Percentiles rank a stretch among this genome's conserved stretches.
Evolutionary conservation across 2,329 filamentous ascomycete species (phyloP).

Genomic region (Basipetospora chlamydospora): DNA sequence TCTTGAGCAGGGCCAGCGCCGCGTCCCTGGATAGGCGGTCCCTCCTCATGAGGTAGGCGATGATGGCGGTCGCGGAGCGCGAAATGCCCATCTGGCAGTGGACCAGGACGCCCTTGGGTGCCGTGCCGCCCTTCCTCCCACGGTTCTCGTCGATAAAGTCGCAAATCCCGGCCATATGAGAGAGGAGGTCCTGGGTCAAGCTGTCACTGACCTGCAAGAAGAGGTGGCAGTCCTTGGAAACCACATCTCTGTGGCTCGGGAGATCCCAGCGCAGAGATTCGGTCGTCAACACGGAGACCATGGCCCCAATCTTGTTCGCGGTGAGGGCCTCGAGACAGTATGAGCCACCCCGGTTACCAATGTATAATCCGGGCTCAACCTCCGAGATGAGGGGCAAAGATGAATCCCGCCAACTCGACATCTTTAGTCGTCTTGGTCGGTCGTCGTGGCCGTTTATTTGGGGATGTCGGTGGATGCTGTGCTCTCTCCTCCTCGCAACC

Average conservation of each 20-base stretch:
- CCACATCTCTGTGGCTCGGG: slow-evolving; percentile 5
- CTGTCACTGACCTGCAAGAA: slow-evolving; percentile 13
- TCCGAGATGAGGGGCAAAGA: too few relatives aligned
- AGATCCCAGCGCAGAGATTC: neutral
- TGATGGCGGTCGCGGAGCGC: slow-evolving; percentile 15
- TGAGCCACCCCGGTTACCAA: neutral
- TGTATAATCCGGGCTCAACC: neutral
- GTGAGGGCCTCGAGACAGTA: neutral
- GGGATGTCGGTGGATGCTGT: too few relatives aligned
- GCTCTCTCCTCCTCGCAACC: too few relatives aligned
- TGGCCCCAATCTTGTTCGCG: neutral
- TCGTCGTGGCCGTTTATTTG: too few relatives aligned
- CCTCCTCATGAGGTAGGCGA: slow-evolving; percentile 19
- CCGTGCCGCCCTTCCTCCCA: neutral
- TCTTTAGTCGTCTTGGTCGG: too few relatives aligned
- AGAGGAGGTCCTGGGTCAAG: slow-evolving; percentile 13
- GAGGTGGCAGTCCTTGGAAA: slow-evolving; percentile 11
- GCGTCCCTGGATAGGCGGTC: slow-evolving; percentile 8
- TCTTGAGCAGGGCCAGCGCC: slow-evolving; percentile 11
- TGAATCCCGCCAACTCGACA: too few relatives aligned
- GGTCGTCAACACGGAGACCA: neutral
- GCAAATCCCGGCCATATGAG: slow-evolving; percentile 12
- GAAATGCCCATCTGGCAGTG: slow-evolving; percentile 20
- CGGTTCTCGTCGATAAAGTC: slow-evolving; percentile 12
- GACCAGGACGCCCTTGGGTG: slow-evolving; percentile 12